Evolutionary conservation across 129 eudicot species (phyloP).

Genomic region (Arctium minus): DNA sequence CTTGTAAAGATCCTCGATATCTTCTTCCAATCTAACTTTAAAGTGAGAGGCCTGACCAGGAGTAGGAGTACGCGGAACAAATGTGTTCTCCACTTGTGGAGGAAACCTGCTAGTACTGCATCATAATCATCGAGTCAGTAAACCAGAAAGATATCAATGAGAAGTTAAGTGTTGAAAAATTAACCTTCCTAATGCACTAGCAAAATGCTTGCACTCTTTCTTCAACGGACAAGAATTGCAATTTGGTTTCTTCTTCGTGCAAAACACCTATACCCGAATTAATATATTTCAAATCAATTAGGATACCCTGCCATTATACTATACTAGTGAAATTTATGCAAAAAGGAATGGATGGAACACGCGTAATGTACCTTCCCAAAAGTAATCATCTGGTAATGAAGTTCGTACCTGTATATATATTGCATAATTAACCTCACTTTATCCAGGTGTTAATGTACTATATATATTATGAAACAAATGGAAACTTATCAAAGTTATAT

Average conservation of each 20-base stretch:
- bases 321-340: background rate
- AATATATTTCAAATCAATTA: background rate
- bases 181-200: constrained; percentile 23
- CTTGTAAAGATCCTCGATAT: constrained; percentile 38
- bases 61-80: background rate
- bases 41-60: background rate
- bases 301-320: too few relatives aligned
- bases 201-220: constrained; percentile 26
- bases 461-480: background rate
- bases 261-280: constrained; percentile 23
- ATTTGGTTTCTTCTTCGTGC: constrained; percentile 32
- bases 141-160: background rate
- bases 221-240: constrained; percentile 31
- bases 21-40: background rate
- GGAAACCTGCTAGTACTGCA: background rate
- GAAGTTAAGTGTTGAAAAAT: background rate
- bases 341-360: background rate
- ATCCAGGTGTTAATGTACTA: background rate
- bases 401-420: constrained; percentile 21
- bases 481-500: background rate
- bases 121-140: background rate
- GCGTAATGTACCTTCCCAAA: constrained; percentile 29
- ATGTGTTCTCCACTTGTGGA: background rate
- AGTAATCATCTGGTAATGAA: constrained; percentile 35
- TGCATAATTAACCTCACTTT: constrained; percentile 6